These are phyloP conservation scores for Boletus speciosus DNA, from an alignment of 768 basidiomycete species.

Conservation along the genomic window DNA sequence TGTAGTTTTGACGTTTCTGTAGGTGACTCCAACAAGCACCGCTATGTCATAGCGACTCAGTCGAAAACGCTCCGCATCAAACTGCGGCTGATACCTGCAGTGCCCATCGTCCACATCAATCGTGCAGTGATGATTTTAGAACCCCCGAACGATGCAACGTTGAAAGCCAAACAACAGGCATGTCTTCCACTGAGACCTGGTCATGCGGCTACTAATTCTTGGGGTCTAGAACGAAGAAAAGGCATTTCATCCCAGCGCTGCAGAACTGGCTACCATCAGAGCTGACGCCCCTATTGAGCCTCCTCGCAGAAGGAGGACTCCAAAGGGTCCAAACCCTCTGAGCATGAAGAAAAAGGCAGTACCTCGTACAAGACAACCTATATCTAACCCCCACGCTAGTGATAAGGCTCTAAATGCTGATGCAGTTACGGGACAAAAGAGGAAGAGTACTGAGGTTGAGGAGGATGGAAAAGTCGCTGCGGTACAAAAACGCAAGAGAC, in stretches of 20 bases:
- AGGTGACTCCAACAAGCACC: constrained; percentile 87
- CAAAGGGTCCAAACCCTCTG: constrained; percentile 89
- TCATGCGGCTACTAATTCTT: not conserved
- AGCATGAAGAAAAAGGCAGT: constrained; percentile 85
- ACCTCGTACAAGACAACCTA: constrained; percentile 2
- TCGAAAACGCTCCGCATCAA: constrained; percentile 65
- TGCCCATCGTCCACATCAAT: constrained; percentile 89
- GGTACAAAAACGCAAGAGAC: constrained; percentile 25
- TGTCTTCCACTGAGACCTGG: constrained; percentile 13
- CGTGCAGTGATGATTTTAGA: constrained; percentile 92
- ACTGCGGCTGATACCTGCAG: constrained; percentile 73
- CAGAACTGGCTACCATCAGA: constrained; percentile 46
- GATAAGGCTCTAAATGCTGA: not conserved
- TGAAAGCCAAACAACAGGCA: constrained; percentile 63
- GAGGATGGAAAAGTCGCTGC: not conserved
- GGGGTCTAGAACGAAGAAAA: constrained; percentile 59
- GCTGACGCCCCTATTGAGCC: constrained; percentile 31
- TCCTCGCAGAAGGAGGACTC: constrained; percentile 60
- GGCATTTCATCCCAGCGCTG: constrained; percentile 47
- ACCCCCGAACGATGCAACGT: constrained; percentile 78
- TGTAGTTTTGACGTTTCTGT: constrained; percentile 6
- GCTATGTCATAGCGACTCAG: constrained; percentile 88
- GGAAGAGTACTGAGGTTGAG: constrained; percentile 4
- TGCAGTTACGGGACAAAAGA: constrained; percentile 15
- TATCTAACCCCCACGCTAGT: not conserved